Evolutionary conservation across 331 rosid species (phyloP), one percentile per base, ranked within the genome.

Genomic region (Saraca asoca): DNA sequence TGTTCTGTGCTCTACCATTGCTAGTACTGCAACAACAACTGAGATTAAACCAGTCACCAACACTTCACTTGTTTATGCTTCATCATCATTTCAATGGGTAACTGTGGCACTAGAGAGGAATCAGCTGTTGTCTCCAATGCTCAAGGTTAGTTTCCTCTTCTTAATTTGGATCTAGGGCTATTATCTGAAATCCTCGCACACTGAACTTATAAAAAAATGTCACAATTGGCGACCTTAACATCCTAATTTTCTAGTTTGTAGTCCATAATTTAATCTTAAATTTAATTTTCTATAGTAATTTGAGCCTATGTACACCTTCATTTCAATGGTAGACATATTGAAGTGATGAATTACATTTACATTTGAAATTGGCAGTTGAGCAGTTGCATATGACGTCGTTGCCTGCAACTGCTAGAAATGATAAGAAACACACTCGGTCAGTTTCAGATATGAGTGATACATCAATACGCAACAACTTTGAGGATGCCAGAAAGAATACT

Each of bases 21-120:
- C 59, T 18, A 35, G 58, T 48, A 2, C 64, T 33, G 29, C 56
- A 11, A 7, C 37, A 33, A 1, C 50, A 39, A 39, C 43, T 39
- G 43, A 39, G 11, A 7, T 39, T 39, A 7, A 10, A 8, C 2
- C 2, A 7, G 11, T 2, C 11, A 9, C 43, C 5, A 5, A 6
- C 11, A 7, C 37, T 49, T 7, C 52, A 49, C 9, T 15, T 50
- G 34, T 64, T 10, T 54, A 19, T 64, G 16, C 12, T 50, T 35
- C 58, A 12, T 35, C 38, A 12, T 37, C 7, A 3, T 49, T 6
- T 7, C 73, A 66, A 91, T 94, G 99, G 99, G 99, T 15, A 94
- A 94, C 76, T 90, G 99, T 61, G 97, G 99, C 18, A 94, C 99
- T 42, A 78, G 99, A 75, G 97, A 90, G 74, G 99, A 94, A 82